phyloP scores from a whole-genome alignment of 768 basidiomycete species.

The Psilocybe cubensis region DNA sequence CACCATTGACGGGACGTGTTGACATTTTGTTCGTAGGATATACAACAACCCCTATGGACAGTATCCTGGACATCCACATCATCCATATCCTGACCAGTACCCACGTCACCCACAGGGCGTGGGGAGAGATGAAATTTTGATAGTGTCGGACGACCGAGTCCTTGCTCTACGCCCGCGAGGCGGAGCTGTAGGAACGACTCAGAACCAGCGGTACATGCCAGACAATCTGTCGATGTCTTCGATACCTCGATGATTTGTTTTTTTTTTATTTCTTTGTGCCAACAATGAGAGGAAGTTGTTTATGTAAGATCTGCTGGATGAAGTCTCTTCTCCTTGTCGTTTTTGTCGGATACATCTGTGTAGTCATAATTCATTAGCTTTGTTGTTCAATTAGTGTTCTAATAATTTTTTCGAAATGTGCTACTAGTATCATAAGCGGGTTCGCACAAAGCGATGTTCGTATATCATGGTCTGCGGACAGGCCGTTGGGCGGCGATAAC shows the following conservation, averaged over 20 bases:
- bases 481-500: not conserved
- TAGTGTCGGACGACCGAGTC: conserved; percentile 89
- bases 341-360: not conserved
- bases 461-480: too few species aligned
- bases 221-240: conserved; percentile 50
- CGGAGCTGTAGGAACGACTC: conserved; percentile 19
- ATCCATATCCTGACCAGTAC: conserved; percentile 44
- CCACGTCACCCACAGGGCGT: conserved; percentile 50
- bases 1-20: too few species aligned
- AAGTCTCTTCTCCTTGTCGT: not conserved
- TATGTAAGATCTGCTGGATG: not conserved
- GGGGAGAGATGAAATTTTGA: conserved; percentile 82
- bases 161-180: conserved; percentile 64
- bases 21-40: conserved; percentile 8
- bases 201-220: conserved; percentile 39
- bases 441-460: too few species aligned
- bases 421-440: too few species aligned
- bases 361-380: conserved; percentile 8
- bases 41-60: conserved; percentile 20
- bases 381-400: conserved; percentile 6
- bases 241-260: conserved; percentile 35
- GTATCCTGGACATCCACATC: conserved; percentile 17
- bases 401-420: not conserved
- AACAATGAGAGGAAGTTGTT: not conserved
- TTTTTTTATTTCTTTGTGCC: not conserved